Evolutionary conservation across 495 filamentous ascomycete species (phyloP).

Genomic region (Neurospora intermedia): DNA sequence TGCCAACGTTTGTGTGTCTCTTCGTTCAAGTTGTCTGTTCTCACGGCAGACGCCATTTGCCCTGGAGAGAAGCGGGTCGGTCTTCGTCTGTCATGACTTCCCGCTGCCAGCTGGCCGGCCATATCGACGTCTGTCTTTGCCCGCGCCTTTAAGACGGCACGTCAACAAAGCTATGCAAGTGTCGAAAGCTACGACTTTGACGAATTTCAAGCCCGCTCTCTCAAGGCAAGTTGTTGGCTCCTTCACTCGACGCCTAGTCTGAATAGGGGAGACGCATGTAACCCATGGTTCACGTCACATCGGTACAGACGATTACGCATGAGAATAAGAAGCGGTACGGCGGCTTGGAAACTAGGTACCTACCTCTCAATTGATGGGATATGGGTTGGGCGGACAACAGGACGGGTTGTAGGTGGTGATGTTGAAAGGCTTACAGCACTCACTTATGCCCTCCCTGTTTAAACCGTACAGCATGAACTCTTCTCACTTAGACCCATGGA

Average conservation of each 20-base stretch:
- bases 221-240: not conserved
- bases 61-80: constrained; percentile 18
- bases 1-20: not conserved
- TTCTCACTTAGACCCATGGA: not conserved
- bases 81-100: constrained; percentile 7
- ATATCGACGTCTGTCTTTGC: not conserved
- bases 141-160: not conserved
- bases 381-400: not conserved
- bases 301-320: not conserved
- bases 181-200: not conserved
- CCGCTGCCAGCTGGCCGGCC: constrained; percentile 2
- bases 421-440: not conserved
- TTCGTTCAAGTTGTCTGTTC: not conserved
- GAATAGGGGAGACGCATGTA: not conserved
- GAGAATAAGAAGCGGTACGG: not conserved
- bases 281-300: not conserved
- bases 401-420: not conserved
- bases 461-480: not conserved
- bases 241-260: not conserved
- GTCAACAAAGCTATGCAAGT: not conserved
- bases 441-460: not conserved
- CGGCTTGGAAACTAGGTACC: not conserved
- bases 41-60: constrained; percentile 14
- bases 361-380: not conserved
- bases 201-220: not conserved